A percentile compares a stretch with the other conserved stretches of the same genome.
Conservation (phyloP, 495 filamentous ascomycete species). For the Xylaria telfairii region DNA sequence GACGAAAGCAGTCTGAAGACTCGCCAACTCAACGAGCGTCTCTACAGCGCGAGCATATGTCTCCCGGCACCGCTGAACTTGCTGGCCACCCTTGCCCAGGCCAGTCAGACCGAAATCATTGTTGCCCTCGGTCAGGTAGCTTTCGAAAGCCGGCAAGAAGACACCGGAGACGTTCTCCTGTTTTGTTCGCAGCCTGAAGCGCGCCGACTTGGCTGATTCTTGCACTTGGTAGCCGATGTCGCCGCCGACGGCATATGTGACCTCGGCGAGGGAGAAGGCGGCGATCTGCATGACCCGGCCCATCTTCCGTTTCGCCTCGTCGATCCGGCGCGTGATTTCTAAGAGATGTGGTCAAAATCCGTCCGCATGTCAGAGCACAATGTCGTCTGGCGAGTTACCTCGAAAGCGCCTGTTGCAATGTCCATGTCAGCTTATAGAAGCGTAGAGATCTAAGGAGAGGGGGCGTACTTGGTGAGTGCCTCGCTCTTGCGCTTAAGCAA, state of each 20-base stretch:
- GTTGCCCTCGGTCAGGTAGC: slow-evolving; percentile 80
- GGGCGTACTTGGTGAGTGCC: slow-evolving; percentile 79
- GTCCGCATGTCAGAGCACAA: slow-evolving; percentile 1
- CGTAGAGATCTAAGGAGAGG: slow-evolving; percentile 27
- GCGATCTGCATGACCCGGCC: slow-evolving; percentile 99
- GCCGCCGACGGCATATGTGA: slow-evolving; percentile 95
- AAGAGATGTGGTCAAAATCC: slow-evolving; percentile 21
- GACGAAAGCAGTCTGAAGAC: slow-evolving; percentile 94
- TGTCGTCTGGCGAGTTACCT: slow-evolving; percentile 56
- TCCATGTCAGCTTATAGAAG: slow-evolving; percentile 10
- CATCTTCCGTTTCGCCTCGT: slow-evolving; percentile 99
- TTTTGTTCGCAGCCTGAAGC: slow-evolving; percentile 89
- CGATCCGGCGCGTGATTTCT: slow-evolving; percentile 97
- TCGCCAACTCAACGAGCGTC: slow-evolving; percentile 94
- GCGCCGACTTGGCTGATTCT: slow-evolving; percentile 89
- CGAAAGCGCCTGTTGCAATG: slow-evolving; percentile 72
- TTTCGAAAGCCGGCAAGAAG: slow-evolving; percentile 90
- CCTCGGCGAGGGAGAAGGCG: slow-evolving; percentile 95
- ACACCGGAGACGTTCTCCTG: slow-evolving; percentile 99
- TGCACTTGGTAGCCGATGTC: slow-evolving; percentile 97
- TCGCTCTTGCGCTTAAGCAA: slow-evolving; percentile 93
- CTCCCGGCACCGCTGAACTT: slow-evolving; percentile 92
- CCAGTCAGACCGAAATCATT: slow-evolving; percentile 97
- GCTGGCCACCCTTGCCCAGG: slow-evolving; percentile 95
- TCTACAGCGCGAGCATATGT: slow-evolving; percentile 98